Evolutionary conservation across 1,284 basidiomycete species (phyloP).

Genomic region (Phellopilus nigrolimitatus): DNA sequence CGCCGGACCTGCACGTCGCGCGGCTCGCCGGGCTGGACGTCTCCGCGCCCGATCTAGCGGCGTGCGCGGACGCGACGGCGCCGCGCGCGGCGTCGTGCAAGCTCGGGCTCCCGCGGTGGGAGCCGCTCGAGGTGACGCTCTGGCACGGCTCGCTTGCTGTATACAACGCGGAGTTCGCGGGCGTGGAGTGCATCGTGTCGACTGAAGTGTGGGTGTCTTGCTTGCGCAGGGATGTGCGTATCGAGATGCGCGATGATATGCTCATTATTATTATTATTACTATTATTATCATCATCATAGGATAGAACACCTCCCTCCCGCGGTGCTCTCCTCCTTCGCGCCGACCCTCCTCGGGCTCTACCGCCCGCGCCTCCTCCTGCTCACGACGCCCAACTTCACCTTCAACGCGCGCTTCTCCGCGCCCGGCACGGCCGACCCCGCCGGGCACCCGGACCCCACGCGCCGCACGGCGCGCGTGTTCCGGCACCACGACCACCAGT

Average conservation of each 20-base stretch:
- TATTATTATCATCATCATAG: too few species aligned
- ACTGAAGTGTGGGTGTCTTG: conserved; percentile 71
- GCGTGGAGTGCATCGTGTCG: conserved; percentile 78
- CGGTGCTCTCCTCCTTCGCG: conserved; percentile 71
- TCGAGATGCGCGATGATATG: too few species aligned
- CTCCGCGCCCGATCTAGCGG: conserved; percentile 41
- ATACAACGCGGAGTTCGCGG: conserved; percentile 70
- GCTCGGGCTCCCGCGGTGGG: conserved; percentile 53
- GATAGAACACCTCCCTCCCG: conserved; percentile 81
- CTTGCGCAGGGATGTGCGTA: conserved; percentile 2
- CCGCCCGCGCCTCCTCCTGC: conserved; percentile 70
- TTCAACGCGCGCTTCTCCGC: conserved; percentile 85
- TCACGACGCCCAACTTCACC: conserved; percentile 88
- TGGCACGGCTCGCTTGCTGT: conserved; percentile 81
- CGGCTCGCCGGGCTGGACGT: conserved; percentile 69
- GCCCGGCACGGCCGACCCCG: conserved; percentile 33
- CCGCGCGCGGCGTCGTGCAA: conserved; percentile 10
- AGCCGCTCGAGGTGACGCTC: conserved; percentile 63
- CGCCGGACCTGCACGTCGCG: conserved; percentile 54
- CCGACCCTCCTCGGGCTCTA: conserved; percentile 82
- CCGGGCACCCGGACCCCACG: conserved; percentile 71
- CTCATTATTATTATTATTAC: too few species aligned
- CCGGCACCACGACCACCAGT: conserved; percentile 86
- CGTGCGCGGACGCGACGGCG: conserved; percentile 31
- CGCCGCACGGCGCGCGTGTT: conserved; percentile 69